Conservation (phyloP, 192 early-diverging fungal species). For the Coemansia sp. region DNA sequence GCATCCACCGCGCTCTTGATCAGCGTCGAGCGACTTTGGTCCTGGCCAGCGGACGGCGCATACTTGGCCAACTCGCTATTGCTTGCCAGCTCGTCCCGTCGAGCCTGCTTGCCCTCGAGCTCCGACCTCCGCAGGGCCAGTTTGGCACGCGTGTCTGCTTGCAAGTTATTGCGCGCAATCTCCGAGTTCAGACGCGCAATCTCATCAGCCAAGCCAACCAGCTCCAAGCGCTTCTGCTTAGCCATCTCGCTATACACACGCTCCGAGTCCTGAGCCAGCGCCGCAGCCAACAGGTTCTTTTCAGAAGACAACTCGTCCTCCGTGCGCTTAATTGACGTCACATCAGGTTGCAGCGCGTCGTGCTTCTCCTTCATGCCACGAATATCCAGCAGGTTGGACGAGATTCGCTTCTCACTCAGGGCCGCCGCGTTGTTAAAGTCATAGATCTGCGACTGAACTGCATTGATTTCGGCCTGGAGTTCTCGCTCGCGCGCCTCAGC, state of each 20-base stretch:
- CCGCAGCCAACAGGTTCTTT: conserved; percentile 30
- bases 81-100: conserved; percentile 3
- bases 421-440: conserved; percentile 18
- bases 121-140: conserved; percentile 60
- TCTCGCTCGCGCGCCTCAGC: conserved; percentile 16
- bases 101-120: conserved; percentile 24
- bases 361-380: conserved; percentile 17
- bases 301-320: conserved; percentile 28
- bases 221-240: conserved; percentile 43
- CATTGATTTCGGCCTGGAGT: conserved; percentile 33
- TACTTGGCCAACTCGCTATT: conserved; percentile 15
- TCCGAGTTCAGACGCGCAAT: conserved; percentile 53
- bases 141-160: conserved; percentile 62
- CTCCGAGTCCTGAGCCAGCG: conserved; percentile 12
- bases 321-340: neutral
- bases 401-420: conserved; percentile 20
- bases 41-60: neutral
- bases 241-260: conserved; percentile 16
- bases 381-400: conserved; percentile 21
- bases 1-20: conserved; percentile 19
- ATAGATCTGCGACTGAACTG: conserved; percentile 34
- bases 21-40: conserved; percentile 14
- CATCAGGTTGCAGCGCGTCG: conserved; percentile 23
- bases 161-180: conserved; percentile 59
- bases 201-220: conserved; percentile 50